These are phyloP conservation scores for Geranium brycei DNA, from an alignment of 345 rosid species.

Conservation along the genomic window DNA sequence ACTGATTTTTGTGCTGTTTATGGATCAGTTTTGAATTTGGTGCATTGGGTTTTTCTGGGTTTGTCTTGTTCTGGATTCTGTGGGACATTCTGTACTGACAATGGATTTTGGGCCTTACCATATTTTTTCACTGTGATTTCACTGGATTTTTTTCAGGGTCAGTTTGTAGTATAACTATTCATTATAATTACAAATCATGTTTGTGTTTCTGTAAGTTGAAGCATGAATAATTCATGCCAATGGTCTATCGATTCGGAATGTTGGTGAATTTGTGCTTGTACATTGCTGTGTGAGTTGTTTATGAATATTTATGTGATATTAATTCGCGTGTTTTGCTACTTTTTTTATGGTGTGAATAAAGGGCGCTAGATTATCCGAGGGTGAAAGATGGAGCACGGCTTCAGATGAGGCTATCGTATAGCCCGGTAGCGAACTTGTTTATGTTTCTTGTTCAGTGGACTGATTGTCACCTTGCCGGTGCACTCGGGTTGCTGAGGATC, in stretches of 20 bases:
- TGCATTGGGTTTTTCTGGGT: neutral
- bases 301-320: too few relatives aligned
- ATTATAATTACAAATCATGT: too few relatives aligned
- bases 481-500: slow-evolving; percentile 78
- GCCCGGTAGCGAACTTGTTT: slow-evolving; percentile 77
- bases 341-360: slow-evolving; percentile 10
- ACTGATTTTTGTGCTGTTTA: neutral
- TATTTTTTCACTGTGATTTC: neutral
- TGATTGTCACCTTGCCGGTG: slow-evolving; percentile 83
- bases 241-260: too few relatives aligned
- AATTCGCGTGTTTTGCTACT: too few relatives aligned
- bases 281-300: too few relatives aligned
- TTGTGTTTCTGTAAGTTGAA: too few relatives aligned
- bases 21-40: neutral
- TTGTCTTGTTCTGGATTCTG: neutral
- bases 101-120: neutral
- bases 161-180: too few relatives aligned
- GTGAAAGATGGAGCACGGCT: slow-evolving; percentile 70
- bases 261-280: too few relatives aligned
- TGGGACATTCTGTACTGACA: neutral
- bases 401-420: slow-evolving; percentile 88
- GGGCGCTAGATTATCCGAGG: slow-evolving; percentile 71
- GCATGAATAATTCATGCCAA: too few relatives aligned
- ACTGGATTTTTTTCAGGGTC: too few relatives aligned
- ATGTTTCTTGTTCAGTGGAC: slow-evolving; percentile 96